These are phyloP conservation scores for Phaeosphaeriaceae sp. DNA, from an alignment of 2,329 filamentous ascomycete genomes.

Conservation along the genomic window DNA sequence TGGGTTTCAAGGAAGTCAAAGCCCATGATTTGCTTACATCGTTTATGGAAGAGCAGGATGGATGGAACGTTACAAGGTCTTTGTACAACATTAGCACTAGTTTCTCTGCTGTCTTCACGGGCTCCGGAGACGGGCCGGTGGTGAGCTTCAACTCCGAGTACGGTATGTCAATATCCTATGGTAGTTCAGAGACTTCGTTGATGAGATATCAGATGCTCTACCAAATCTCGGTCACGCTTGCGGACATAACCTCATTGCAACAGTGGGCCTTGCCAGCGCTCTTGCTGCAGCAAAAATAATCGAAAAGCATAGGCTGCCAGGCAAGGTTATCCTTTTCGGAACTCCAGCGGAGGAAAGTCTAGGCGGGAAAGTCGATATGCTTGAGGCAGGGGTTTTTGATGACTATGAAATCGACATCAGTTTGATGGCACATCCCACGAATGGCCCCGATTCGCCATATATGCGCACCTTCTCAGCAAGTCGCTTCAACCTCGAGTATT, in stretches of 20 bases:
- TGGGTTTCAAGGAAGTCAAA: conserved; percentile 57
- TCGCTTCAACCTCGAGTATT: conserved; percentile 20
- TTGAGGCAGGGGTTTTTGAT: conserved; percentile 51
- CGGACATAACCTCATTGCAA: conserved; percentile 55
- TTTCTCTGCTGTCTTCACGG: conserved; percentile 40
- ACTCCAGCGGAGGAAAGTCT: conserved; percentile 56
- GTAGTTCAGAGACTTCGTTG: conserved; percentile 16
- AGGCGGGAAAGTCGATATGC: conserved; percentile 56
- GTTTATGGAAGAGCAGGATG: conserved; percentile 52
- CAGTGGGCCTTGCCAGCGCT: conserved; percentile 48
- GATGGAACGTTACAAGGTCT: conserved; percentile 38
- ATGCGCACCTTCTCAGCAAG: conserved; percentile 54
- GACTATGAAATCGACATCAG: conserved; percentile 45
- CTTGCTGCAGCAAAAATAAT: conserved; percentile 46
- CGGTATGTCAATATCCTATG: background rate
- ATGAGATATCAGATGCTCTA: conserved; percentile 44
- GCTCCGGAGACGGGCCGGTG: conserved; percentile 45
- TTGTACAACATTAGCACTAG: conserved; percentile 45
- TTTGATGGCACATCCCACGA: conserved; percentile 44
- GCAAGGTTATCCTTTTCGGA: conserved; percentile 51
- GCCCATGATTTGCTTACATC: conserved; percentile 59
- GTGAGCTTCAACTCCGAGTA: conserved; percentile 54
- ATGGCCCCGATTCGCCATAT: conserved; percentile 52
- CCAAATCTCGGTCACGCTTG: conserved; percentile 54
- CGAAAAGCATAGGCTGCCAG: conserved; percentile 32